Evolutionary conservation across 306 rosid genomes (phyloP), one percentile per base, ranked within the genome.

Genomic region (Vigna mungo): DNA sequence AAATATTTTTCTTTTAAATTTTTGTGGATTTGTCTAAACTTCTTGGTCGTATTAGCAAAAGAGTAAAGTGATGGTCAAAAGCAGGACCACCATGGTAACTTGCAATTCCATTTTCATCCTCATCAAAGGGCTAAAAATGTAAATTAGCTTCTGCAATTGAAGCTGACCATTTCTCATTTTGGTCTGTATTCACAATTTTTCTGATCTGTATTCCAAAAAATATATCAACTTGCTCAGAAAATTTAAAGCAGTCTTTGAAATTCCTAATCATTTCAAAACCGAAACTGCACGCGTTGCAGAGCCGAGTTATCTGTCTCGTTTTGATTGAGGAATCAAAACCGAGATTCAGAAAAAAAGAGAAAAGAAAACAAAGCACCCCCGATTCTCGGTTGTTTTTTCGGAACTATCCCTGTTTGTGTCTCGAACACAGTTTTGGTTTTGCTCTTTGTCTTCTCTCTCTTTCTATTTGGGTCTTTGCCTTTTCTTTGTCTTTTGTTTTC

Each of bases 211-310:
- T 9, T 9, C 0, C 13, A 7, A 39, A 39, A 39, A 39, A 39
- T 37, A 8, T 39, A 39, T 39, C 44, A 39, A 39, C 2, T 43
- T 43, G 47, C 2, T 9, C 47, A 3, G 11, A 12, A 44, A 44
- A 11, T 0, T 44, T 44, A 44, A 44, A 44, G 14, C 15, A 12
- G 5, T 44, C 15, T 44, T 3, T 44, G 49, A 44, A 44, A 44
- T 44, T 44, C 13, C 3, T 44, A 44, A 44, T 44, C 15, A 12
- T 44, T 44, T 44, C 16, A 44, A 78, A 77, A 58, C 3, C 1
- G 47, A 39, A 30, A 17, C 48, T 66, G 65, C 71, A 44, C 78
- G 85, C 89, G 88, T 82, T 52, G 47, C 77, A 75, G 80, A 48
- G 68, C 5, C 5, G 78, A 48, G 48, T 10, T 3, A 76, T 36